Conservation (phyloP, 768 basidiomycete genomes). For the Suillus hirtellus region DNA sequence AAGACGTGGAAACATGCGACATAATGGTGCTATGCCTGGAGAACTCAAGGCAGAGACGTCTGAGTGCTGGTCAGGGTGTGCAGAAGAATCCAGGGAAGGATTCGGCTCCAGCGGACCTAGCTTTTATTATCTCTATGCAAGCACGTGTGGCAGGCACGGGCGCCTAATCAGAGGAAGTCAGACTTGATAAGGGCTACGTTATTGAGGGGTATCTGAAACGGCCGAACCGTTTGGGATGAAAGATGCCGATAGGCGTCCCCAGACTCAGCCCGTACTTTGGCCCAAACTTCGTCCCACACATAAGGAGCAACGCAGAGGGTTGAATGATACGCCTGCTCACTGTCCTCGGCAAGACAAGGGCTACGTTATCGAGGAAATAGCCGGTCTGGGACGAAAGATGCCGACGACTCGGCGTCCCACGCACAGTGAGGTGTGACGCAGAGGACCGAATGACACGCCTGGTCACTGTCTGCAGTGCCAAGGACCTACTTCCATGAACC, state of each 20-base stretch:
- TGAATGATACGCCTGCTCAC: no score
- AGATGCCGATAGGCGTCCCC: no score
- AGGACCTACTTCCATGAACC: no score
- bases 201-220: background rate
- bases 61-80: background rate
- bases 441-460: no score
- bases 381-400: no score
- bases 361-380: background rate
- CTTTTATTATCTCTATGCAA: background rate
- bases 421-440: no score
- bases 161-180: background rate
- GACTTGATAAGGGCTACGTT: background rate
- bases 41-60: background rate
- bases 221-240: no score
- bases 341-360: background rate
- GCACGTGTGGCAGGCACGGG: background rate
- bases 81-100: background rate
- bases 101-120: background rate
- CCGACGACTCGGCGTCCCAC: no score
- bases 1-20: slow-evolving; percentile 13
- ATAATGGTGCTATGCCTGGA: background rate
- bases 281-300: no score
- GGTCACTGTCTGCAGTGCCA: no score
- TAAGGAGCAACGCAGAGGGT: no score
- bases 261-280: no score